Conservation (phyloP, 164 flowering plant species). For the Tetracentron sinense region DNA sequence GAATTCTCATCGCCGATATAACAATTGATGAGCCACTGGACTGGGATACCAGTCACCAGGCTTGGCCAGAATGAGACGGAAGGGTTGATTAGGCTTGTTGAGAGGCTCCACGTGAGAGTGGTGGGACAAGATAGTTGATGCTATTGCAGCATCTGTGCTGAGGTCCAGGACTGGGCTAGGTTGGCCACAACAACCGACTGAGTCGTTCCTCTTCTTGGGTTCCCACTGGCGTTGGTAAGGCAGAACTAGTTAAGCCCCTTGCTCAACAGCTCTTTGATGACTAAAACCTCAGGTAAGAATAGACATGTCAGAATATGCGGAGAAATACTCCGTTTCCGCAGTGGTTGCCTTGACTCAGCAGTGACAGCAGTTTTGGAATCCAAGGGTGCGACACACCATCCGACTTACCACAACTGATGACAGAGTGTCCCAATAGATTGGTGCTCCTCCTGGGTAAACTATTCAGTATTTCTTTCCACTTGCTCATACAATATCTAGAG, state of each 20-base stretch:
- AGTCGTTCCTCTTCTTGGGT: conserved; percentile 80
- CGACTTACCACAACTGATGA: too few species aligned
- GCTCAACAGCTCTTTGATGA: conserved; percentile 92
- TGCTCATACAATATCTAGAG: neutral
- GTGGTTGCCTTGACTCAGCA: too few species aligned
- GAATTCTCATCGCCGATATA: conserved; percentile 88
- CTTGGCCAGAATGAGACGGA: conserved; percentile 80
- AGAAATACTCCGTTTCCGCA: conserved; percentile 92
- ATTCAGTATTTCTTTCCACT: neutral
- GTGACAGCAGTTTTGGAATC: too few species aligned
- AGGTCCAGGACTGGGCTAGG: conserved; percentile 84
- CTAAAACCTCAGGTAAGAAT: conserved; percentile 66
- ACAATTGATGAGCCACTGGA: conserved; percentile 94
- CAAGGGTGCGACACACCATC: too few species aligned
- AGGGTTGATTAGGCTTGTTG: conserved; percentile 70
- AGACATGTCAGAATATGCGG: conserved; percentile 98
- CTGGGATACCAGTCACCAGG: conserved; percentile 85
- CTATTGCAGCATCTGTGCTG: conserved; percentile 82
- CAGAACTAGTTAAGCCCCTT: conserved; percentile 90
- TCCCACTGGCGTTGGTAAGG: conserved; percentile 97
- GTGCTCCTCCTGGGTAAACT: conserved; percentile 96
- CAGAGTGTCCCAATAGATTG: conserved; percentile 77
- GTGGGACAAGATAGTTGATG: conserved; percentile 79
- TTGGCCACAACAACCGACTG: conserved; percentile 81
- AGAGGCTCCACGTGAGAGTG: conserved; percentile 72